Conservation (phyloP, 1,139 yeast species). For the Yamadazyma kanchanaburiensis region DNA sequence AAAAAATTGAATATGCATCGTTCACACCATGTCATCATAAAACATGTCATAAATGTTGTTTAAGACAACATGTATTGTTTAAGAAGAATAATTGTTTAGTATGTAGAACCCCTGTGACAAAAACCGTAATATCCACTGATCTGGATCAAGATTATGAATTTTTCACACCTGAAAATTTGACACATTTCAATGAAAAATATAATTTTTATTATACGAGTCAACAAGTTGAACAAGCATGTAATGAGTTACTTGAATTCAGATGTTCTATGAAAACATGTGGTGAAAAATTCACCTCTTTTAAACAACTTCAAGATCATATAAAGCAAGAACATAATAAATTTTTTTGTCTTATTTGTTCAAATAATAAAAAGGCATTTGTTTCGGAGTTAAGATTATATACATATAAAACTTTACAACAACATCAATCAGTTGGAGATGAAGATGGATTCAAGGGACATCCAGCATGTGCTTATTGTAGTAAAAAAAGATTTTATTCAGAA, state of each 20-base stretch:
- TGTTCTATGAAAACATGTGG: conserved; percentile 63
- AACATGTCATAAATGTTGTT: conserved; percentile 79
- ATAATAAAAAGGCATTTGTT: conserved; percentile 74
- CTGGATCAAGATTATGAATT: conserved; percentile 37
- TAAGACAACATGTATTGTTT: conserved; percentile 80
- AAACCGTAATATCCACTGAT: conserved; percentile 54
- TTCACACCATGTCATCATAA: conserved; percentile 81
- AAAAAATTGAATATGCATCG: conserved; percentile 58
- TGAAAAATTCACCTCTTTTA: conserved; percentile 43
- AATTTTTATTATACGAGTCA: conserved; percentile 52
- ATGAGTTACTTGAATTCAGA: conserved; percentile 49
- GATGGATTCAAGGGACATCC: conserved; percentile 90
- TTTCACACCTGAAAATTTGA: conserved; percentile 26
- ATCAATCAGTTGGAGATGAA: conserved; percentile 65
- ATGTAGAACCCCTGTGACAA: conserved; percentile 70
- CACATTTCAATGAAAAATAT: conserved; percentile 38
- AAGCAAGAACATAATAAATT: conserved; percentile 57
- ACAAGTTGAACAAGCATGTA: conserved; percentile 38
- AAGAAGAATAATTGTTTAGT: conserved; percentile 72
- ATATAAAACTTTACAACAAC: conserved; percentile 61
- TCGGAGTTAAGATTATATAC: conserved; percentile 65
- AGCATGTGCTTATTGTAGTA: conserved; percentile 75
- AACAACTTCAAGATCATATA: conserved; percentile 63
- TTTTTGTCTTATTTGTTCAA: conserved; percentile 74
- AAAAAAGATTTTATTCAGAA: conserved; percentile 76